Base-by-base conservation (phyloP, 495 filamentous ascomycete species). In the Tuber indicum region DNA sequence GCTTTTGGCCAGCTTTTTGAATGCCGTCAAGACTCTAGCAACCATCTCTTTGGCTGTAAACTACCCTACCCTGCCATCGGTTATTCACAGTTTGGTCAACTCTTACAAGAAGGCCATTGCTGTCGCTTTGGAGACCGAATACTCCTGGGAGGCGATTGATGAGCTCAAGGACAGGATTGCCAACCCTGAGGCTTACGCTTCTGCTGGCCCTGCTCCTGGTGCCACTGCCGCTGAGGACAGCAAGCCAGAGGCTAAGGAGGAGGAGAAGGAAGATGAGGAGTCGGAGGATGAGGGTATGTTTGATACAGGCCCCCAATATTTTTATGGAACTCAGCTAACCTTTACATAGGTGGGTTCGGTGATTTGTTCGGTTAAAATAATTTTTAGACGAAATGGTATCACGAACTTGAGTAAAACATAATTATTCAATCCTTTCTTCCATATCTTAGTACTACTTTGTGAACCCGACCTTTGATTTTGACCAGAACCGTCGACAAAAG, bases 131-230 rank as follows among this genome's bases (percentile, higher is more conserved):
- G 90, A 90, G 86, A 98, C 93, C 77, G 96, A 97, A 77, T 91
- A 91, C 89, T 92, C 91, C 87, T 99, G 95, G 96, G 90, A 94
- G 79, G 93, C 92, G 85, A 98, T 99, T 86, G 91, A 94, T 81
- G 89, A 96, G 86, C 92, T 99, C 86, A 98, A 98, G 91, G 96
- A 98, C 87, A 92, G 96, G 84, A 97, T 98, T 84, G 93, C 93
- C 86, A 98, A 99, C 89, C 96, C 96, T 78, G 96, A 98, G 74
- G 93, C 93, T 62, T 98, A 97, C 85, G 94, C 93, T 79, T 83
- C 91, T 74, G 86, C 94, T 84, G 94, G 90, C 80, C 93, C 94
- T 45, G 89, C 85, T 74, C 87, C 89, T 71, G 85, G 86, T 46
- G 84, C 85, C 70, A 85, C 84, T 76, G 87, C 86, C 49, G 88